Percentiles rank a stretch among this genome's conserved stretches.
These are phyloP conservation scores for Danielozyma ontarioensis DNA, from an alignment of 805 yeast species.

Conservation along the genomic window DNA sequence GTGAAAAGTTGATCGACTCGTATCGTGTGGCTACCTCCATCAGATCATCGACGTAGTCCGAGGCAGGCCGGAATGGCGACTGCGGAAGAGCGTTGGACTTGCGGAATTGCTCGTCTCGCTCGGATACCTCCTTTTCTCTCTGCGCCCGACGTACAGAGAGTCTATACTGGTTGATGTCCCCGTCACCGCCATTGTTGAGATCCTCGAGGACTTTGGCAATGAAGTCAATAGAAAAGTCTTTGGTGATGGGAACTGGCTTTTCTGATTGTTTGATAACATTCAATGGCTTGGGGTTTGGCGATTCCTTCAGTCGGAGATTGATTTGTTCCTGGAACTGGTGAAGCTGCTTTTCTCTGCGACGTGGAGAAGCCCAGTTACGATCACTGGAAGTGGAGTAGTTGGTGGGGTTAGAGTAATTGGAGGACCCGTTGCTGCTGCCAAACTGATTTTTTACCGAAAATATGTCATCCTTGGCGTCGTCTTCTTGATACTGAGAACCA, in stretches of 20 bases:
- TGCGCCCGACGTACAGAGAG: constrained; percentile 27
- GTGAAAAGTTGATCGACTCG: constrained; percentile 23
- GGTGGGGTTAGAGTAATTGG: constrained; percentile 37
- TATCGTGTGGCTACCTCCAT: constrained; percentile 34
- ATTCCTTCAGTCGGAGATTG: constrained; percentile 28
- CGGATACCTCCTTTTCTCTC: constrained; percentile 5
- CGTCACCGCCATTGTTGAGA: constrained; percentile 40
- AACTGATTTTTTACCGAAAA: constrained; percentile 1
- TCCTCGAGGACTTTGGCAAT: constrained; percentile 44
- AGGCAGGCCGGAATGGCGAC: constrained; percentile 9
- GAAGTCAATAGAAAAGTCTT: constrained; percentile 41
- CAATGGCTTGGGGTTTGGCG: constrained; percentile 9
- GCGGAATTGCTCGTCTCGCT: constrained; percentile 2
- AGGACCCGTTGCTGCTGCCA: constrained; percentile 12
- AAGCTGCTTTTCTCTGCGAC: constrained; percentile 27
- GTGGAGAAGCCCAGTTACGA: constrained; percentile 42
- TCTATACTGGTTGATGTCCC: constrained; percentile 37
- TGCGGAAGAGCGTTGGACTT: neutral
- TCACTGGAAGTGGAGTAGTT: constrained; percentile 18
- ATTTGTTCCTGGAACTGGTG: constrained; percentile 34
- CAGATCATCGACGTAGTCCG: constrained; percentile 31
- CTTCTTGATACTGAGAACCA: neutral
- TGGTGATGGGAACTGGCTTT: constrained; percentile 26
- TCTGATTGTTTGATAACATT: neutral
- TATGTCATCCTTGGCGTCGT: neutral